Percentiles rank a stretch among this genome's conserved stretches.
These are phyloP conservation scores for Pythium vanterpoolii DNA, from an alignment of 352 stramenopile genomes.

Conservation along the genomic window DNA sequence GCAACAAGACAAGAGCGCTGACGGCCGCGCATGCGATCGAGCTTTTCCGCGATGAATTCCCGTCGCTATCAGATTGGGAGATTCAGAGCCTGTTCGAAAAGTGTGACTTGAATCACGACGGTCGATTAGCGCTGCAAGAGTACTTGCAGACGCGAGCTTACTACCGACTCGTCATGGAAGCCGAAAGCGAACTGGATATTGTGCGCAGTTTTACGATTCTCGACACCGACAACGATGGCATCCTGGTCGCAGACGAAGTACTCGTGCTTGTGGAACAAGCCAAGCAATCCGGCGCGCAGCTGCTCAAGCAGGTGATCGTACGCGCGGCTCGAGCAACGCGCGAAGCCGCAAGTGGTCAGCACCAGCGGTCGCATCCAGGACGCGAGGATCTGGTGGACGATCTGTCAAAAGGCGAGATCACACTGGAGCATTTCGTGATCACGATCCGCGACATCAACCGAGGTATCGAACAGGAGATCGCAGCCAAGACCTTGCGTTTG, in stretches of 20 bases:
- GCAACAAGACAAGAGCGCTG: conserved; percentile 34
- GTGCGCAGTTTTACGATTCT: conserved; percentile 63
- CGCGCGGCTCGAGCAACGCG: conserved; percentile 44
- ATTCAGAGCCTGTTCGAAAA: conserved; percentile 52
- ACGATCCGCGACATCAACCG: conserved; percentile 66
- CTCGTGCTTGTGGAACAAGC: conserved; percentile 49
- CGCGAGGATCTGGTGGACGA: neutral
- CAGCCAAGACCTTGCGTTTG: conserved; percentile 48
- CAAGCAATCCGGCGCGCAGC: conserved; percentile 32
- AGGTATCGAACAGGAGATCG: conserved; percentile 58
- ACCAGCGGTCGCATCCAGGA: neutral
- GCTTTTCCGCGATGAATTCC: conserved; percentile 64
- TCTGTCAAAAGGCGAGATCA: conserved; percentile 52
- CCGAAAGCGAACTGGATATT: conserved; percentile 49
- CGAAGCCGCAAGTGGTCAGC: neutral
- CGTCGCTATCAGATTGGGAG: conserved; percentile 57
- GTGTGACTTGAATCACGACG: conserved; percentile 59
- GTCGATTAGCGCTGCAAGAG: conserved; percentile 49
- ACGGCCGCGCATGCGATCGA: conserved; percentile 41
- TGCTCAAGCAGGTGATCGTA: conserved; percentile 48
- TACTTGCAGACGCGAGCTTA: conserved; percentile 59
- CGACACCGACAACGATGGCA: conserved; percentile 54
- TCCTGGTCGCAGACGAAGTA: conserved; percentile 48
- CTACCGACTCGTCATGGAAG: conserved; percentile 50
- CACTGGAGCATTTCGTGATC: conserved; percentile 52